Base-by-base conservation (phyloP, 2,329 filamentous ascomycete genomes). In the Zalaria sp. region DNA sequence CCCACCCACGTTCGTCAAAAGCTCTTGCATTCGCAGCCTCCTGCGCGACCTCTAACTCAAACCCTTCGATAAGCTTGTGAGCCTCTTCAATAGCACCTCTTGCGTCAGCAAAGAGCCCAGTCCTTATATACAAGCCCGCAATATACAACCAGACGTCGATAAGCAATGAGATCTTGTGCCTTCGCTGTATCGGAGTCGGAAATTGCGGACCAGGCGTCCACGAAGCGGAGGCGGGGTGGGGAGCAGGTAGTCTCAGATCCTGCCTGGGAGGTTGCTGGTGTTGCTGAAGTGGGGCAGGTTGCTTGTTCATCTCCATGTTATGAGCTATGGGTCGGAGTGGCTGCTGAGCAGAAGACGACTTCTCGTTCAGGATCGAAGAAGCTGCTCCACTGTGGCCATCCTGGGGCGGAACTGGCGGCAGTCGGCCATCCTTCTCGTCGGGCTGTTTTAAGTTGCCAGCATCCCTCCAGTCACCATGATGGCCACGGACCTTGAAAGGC, bases 61-160 rank as follows among this genome's bases (percentile, higher is more conserved):
- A 70, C 0, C 64, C 66, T 49, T 81, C 71, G 2, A 86, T 79
- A 31, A 94, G 71, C 55, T 83, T 83, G 45, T 77, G 71, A 1
- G 89, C 91, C 66, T 96, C 91, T 7, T 77, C 72, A 27, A 88
- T 75, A 5, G 89, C 86, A 40, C 80, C 83, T 51, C 75, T 76
- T 8, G 83, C 79, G 57, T 96, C 89, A 18, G 88, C 81, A 42
- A 77, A 76, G 66, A 93, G 77, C 5, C 74, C 75, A 5, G 89
- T 85, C 41, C 86, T 76, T 27, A 86, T 77, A 57, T 96, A 98
- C 49, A 96, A 79, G 0, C 82, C 82, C 2, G 86, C 82, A 46
- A 95, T 86, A 56, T 91, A 81, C 5, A 95, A 69, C 91, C 91
- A 98, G 28, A 95, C 79, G 49, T 81, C 81, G 18, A 87, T 67